These are phyloP conservation scores for Globisporangium cystogenes DNA, from an alignment of 352 stramenopile genomes.

Conservation along the genomic window DNA sequence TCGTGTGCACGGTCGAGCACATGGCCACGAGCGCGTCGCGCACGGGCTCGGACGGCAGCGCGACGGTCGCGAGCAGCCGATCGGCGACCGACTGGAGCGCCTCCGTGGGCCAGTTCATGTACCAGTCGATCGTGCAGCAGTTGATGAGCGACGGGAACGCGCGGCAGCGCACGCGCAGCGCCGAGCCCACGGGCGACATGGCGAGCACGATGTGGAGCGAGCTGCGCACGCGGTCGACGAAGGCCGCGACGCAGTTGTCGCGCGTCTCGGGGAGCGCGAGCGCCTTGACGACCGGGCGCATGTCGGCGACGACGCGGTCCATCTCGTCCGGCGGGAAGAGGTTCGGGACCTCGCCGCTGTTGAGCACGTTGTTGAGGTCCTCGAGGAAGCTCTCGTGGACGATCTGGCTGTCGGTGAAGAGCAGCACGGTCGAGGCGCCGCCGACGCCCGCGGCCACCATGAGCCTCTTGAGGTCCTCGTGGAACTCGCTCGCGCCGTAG, in stretches of 20 bases:
- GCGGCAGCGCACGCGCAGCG: conserved; percentile 88
- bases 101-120: conserved; percentile 92
- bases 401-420: conserved; percentile 96
- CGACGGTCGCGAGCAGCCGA: conserved; percentile 76
- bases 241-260: conserved; percentile 88
- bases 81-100: conserved; percentile 90
- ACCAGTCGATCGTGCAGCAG: conserved; percentile 98
- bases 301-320: conserved; percentile 91
- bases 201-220: conserved; percentile 94
- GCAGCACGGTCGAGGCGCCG: conserved; percentile 74
- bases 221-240: conserved; percentile 89
- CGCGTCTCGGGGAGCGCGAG: conserved; percentile 87
- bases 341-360: conserved; percentile 95
- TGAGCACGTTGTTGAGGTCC: conserved; percentile 97
- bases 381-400: conserved; percentile 94
- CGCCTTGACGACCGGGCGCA: conserved; percentile 86
- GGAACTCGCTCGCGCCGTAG: conserved; percentile 89
- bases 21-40: conserved; percentile 82
- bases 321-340: conserved; percentile 92
- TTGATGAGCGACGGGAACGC: conserved; percentile 96
- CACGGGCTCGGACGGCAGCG: conserved; percentile 70
- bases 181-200: conserved; percentile 92
- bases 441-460: conserved; percentile 92
- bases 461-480: conserved; percentile 91
- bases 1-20: conserved; percentile 92